Evolutionary conservation across 345 rosid genomes (phyloP).

Genomic region (Dipteronia dyeriana): DNA sequence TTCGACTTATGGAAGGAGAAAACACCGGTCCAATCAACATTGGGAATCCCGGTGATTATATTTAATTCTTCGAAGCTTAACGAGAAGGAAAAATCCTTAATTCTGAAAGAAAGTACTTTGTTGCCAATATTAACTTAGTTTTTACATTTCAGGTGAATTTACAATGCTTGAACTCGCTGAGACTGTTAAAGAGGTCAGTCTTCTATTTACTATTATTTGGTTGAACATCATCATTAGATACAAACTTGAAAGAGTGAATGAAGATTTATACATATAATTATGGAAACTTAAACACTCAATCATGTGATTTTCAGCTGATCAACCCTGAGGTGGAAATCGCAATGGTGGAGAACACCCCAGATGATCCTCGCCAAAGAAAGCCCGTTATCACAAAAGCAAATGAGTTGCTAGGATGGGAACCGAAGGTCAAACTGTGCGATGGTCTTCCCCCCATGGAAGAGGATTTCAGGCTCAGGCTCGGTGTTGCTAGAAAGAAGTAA

Average conservation of each 20-base stretch:
- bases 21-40: slow-evolving; percentile 89
- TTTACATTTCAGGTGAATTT: slow-evolving; percentile 62
- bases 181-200: slow-evolving; percentile 79
- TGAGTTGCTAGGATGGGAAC: slow-evolving; percentile 89
- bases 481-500: slow-evolving; percentile 50
- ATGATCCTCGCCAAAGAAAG: slow-evolving; percentile 95
- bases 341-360: slow-evolving; percentile 87
- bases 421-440: slow-evolving; percentile 77
- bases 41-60: slow-evolving; percentile 69
- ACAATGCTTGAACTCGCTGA: slow-evolving; percentile 90
- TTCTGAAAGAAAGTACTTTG: not conserved
- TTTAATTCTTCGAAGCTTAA: not conserved
- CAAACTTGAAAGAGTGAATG: not conserved
- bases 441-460: slow-evolving; percentile 97
- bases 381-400: slow-evolving; percentile 85
- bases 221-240: not conserved
- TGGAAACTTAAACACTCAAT: not conserved
- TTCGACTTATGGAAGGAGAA: slow-evolving; percentile 93
- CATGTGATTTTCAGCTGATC: slow-evolving; percentile 54
- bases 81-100: not conserved
- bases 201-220: not conserved
- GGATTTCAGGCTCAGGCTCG: slow-evolving; percentile 84
- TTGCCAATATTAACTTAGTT: slow-evolving; percentile 5
- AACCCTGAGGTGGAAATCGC: slow-evolving; percentile 69
- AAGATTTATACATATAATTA: not conserved